These are phyloP conservation scores for Pleomassaria siparia DNA, from an alignment of 2,329 filamentous ascomycete species.

Conservation along the genomic window DNA sequence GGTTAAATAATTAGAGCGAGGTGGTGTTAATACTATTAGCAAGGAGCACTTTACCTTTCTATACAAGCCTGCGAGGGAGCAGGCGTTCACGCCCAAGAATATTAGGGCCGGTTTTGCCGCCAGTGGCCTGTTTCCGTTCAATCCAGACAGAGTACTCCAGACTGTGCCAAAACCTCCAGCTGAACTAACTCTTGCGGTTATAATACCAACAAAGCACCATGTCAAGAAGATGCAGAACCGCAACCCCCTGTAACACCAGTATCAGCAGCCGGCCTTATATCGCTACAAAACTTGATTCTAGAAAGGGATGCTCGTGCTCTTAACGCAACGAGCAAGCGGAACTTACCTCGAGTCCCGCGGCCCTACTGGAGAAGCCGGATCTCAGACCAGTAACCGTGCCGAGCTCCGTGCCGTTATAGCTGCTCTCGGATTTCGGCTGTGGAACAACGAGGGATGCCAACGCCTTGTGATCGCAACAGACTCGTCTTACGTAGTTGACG, in stretches of 20 bases:
- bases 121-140: slow-evolving; percentile 2
- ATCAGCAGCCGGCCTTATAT: neutral
- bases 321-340: neutral
- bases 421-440: slow-evolving; percentile 50
- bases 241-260: neutral
- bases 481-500: slow-evolving; percentile 54
- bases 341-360: slow-evolving; percentile 46
- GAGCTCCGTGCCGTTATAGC: slow-evolving; percentile 58
- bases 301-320: neutral
- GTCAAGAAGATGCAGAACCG: neutral
- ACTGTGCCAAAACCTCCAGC: neutral
- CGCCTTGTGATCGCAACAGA: slow-evolving; percentile 57
- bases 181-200: neutral
- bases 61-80: neutral
- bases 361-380: slow-evolving; percentile 40
- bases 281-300: neutral
- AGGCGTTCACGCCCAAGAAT: neutral
- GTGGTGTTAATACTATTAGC: neutral
- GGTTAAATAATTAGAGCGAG: slow-evolving; percentile 3
- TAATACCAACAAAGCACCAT: neutral
- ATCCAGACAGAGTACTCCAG: slow-evolving; percentile 1
- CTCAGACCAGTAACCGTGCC: slow-evolving; percentile 56
- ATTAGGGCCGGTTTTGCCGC: slow-evolving; percentile 1
- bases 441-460: slow-evolving; percentile 47
- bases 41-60: slow-evolving; percentile 3